Evolutionary conservation across 2,329 filamentous ascomycete genomes (phyloP).

Genomic region (Hypoxylon sp.): DNA sequence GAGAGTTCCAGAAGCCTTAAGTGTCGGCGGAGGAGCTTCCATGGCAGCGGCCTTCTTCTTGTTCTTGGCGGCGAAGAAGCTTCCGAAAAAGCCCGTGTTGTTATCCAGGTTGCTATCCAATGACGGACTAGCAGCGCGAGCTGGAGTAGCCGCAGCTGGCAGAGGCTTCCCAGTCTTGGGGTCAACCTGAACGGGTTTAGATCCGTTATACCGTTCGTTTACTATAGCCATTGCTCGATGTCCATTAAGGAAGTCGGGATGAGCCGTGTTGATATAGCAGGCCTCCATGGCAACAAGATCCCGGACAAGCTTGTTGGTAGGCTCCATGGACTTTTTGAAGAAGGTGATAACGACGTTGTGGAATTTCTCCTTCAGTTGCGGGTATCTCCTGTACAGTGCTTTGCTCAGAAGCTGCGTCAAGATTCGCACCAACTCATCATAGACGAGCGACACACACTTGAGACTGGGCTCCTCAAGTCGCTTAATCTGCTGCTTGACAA

Average conservation of each 20-base stretch:
- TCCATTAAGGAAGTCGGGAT: slow-evolving; percentile 97
- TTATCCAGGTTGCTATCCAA: slow-evolving; percentile 64
- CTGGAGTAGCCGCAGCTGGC: slow-evolving; percentile 74
- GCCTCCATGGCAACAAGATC: slow-evolving; percentile 96
- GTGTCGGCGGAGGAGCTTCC: slow-evolving; percentile 91
- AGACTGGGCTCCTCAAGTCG: slow-evolving; percentile 94
- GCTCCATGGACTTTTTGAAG: slow-evolving; percentile 99
- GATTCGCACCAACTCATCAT: slow-evolving; percentile 97
- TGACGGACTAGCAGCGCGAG: slow-evolving; percentile 81
- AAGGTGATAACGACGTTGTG: slow-evolving; percentile 92
- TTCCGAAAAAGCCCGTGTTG: slow-evolving; percentile 93
- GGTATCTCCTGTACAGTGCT: slow-evolving; percentile 91
- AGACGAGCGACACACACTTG: slow-evolving; percentile 97
- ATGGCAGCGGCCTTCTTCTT: slow-evolving; percentile 99
- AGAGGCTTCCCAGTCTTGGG: slow-evolving; percentile 98
- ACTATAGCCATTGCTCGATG: slow-evolving; percentile 98
- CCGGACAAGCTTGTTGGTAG: slow-evolving; percentile 95
- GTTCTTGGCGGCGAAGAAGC: slow-evolving; percentile 99
- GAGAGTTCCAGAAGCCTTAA: slow-evolving; percentile 94
- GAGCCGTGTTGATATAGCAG: slow-evolving; percentile 98
- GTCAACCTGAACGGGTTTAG: slow-evolving; percentile 93
- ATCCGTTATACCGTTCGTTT: slow-evolving; percentile 86
- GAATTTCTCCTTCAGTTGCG: slow-evolving; percentile 96
- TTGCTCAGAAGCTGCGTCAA: slow-evolving; percentile 91
- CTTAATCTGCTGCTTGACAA: slow-evolving; percentile 99